Conservation (phyloP, 164 flowering plant genomes). For the Brasenia schreberi region DNA sequence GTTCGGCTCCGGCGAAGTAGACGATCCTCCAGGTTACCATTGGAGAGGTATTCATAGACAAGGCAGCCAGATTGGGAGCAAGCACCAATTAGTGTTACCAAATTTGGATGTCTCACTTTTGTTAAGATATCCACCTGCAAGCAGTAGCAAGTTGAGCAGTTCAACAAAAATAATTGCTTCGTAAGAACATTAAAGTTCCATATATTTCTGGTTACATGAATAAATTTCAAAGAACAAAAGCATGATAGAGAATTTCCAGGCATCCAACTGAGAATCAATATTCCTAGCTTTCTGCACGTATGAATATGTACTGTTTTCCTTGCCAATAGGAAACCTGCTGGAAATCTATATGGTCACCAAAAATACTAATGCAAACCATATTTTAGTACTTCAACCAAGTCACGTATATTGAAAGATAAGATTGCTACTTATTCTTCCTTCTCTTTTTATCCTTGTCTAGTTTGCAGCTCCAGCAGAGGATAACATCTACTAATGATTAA, state of each 20-base stretch:
- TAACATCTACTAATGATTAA: too few relatives aligned
- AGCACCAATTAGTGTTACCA: constrained; percentile 74
- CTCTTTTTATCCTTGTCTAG: not conserved
- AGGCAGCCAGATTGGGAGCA: constrained; percentile 69
- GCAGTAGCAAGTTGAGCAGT: not conserved
- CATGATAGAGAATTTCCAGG: too few relatives aligned
- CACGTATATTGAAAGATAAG: not conserved
- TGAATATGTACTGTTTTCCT: not conserved
- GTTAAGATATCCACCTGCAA: constrained; percentile 70
- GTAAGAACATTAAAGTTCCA: not conserved
- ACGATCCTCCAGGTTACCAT: constrained; percentile 92
- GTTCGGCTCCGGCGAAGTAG: constrained; percentile 18
- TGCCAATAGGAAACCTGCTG: not conserved
- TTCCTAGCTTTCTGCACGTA: not conserved
- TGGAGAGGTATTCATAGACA: constrained; percentile 68
- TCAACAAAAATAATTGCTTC: not conserved
- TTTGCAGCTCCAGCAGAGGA: not conserved
- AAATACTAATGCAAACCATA: not conserved
- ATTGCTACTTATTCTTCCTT: not conserved
- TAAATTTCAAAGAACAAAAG: too few relatives aligned
- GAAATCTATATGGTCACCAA: not conserved
- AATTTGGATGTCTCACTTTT: constrained; percentile 74
- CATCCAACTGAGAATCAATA: not conserved
- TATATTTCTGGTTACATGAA: too few relatives aligned
- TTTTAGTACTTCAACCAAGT: not conserved